Evolutionary conservation across 371 early-diverging fungal genomes (phyloP), one percentile per base, ranked within the genome.

Genomic region (Nosema muscidifuracis): DNA sequence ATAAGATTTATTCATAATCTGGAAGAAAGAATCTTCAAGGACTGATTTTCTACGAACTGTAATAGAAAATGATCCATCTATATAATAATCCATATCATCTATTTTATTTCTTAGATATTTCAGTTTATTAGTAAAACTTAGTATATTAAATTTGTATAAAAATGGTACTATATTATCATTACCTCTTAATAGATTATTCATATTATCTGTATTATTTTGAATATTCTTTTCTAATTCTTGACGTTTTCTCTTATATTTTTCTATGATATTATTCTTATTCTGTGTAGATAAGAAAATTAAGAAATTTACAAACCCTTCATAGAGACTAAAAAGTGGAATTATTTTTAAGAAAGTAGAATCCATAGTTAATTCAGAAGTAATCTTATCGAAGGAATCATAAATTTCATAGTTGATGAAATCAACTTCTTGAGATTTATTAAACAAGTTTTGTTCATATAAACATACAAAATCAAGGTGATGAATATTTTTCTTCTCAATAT

Each of bases 21-120:
- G 74, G 16, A 71, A 67, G 56, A 74, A 77, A 16, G 78, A 71
- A 42, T 74, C 71, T 16, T 67, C 60, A 22, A 77, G 67, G 9
- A 77, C 44, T 34, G 67, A 42, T 20, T 50, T 67, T 51, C 78
- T 64, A 22, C 62, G 34, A 12, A 77, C 74, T 26, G 44, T 57
- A 16, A 68, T 58, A 16, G 26, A 57, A 26, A 51, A 68, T 31
- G 16, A 15, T 56, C 56, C 56, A 4, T 6, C 31, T 56, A 24
- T 20, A 16, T 30, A 22, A 13, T 6, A 18, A 56, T 36, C 33
- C 18, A 61, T n/a, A n/a, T n/a, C n/a, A n/a, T n/a, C n/a, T n/a
- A n/a, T 33, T 20, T 36, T 40, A 24, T 3, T 12, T 3, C 30
- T 36, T 4, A 31, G 20, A 31, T 26, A 61, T 22, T 61, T 38